Conservation (phyloP, 148 eudicot genomes). For the Camellia granthamiana region DNA sequence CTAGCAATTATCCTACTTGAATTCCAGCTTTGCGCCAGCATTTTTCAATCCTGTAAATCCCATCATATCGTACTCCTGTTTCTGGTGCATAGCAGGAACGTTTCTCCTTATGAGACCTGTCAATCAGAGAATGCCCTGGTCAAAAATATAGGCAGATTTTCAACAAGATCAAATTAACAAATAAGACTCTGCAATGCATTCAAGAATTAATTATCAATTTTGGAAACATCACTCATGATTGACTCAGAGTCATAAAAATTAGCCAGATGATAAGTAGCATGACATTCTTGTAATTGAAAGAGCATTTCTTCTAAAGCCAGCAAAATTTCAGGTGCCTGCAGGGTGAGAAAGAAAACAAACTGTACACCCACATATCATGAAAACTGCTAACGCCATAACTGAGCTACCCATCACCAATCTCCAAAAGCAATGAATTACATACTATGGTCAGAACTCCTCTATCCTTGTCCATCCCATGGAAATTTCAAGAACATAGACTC, state of each 20-base stretch:
- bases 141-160: background rate
- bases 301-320: background rate
- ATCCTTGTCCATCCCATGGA: background rate
- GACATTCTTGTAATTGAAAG: background rate
- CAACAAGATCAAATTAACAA: too few species aligned
- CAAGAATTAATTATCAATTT: too few species aligned
- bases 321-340: too few species aligned
- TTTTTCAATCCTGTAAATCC: slow-evolving; percentile 55
- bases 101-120: slow-evolving; percentile 83
- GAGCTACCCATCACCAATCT: background rate
- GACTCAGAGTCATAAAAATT: background rate
- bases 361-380: too few species aligned
- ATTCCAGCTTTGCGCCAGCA: slow-evolving; percentile 77
- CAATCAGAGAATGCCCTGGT: background rate
- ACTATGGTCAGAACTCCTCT: background rate
- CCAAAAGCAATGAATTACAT: background rate
- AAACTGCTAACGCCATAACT: background rate
- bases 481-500: background rate
- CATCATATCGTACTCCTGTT: slow-evolving; percentile 83
- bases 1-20: slow-evolving; percentile 39
- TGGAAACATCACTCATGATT: too few species aligned
- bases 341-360: background rate
- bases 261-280: background rate
- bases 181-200: too few species aligned
- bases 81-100: slow-evolving; percentile 88